These are phyloP conservation scores for Teratosphaeria nubilosa DNA, from an alignment of 2,329 filamentous ascomycete species.

Conservation along the genomic window DNA sequence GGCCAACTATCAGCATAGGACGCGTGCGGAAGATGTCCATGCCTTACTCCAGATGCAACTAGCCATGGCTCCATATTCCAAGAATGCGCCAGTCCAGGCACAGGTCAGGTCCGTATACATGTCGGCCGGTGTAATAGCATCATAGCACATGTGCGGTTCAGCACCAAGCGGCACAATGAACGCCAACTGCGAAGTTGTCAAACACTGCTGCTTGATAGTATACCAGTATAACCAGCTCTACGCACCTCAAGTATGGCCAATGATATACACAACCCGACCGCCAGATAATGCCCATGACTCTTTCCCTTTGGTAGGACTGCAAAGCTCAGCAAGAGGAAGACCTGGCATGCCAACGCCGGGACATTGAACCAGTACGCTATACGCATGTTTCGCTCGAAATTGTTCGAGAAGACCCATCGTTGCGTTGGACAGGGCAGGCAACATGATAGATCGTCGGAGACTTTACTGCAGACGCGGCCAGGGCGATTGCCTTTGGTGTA, in stretches of 20 bases:
- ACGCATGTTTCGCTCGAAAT: slow-evolving; percentile 53
- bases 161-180: slow-evolving; percentile 81
- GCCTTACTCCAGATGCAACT: slow-evolving; percentile 62
- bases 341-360: slow-evolving; percentile 56
- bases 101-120: slow-evolving; percentile 77
- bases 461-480: slow-evolving; percentile 43
- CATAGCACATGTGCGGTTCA: slow-evolving; percentile 70
- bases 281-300: slow-evolving; percentile 65
- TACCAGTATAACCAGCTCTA: neutral
- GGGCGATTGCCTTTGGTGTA: slow-evolving; percentile 4
- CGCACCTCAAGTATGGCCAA: slow-evolving; percentile 7
- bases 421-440: slow-evolving; percentile 84
- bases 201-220: neutral
- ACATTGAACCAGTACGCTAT: slow-evolving; percentile 73
- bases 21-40: neutral
- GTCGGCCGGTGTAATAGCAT: slow-evolving; percentile 83
- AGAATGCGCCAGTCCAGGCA: slow-evolving; percentile 74
- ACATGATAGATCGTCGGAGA: slow-evolving; percentile 48
- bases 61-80: slow-evolving; percentile 76
- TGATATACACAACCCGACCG: slow-evolving; percentile 31
- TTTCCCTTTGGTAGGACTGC: slow-evolving; percentile 71
- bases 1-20: neutral
- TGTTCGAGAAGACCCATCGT: slow-evolving; percentile 57
- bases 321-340: slow-evolving; percentile 71
- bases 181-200: slow-evolving; percentile 45